Conservation (phyloP, 768 basidiomycete species). For the Rubroboletus satanas region DNA sequence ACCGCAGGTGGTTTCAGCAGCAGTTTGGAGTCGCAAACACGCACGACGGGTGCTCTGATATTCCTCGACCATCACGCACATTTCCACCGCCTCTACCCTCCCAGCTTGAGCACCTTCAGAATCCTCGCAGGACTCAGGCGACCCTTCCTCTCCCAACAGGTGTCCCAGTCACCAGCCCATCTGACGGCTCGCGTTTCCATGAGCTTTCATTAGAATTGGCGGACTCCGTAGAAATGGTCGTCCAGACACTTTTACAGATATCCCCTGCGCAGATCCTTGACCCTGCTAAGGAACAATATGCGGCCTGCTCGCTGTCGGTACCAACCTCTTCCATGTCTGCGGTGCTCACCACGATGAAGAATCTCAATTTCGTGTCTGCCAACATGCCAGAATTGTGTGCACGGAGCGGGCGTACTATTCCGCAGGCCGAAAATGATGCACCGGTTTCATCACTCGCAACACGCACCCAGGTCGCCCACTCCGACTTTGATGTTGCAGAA, state of each 20-base stretch:
- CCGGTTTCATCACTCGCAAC: conserved; percentile 17
- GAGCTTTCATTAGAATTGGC: conserved; percentile 85
- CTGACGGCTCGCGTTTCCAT: conserved; percentile 40
- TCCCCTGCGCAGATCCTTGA: conserved; percentile 89
- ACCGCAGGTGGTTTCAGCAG: conserved; percentile 26
- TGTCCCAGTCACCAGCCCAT: conserved; percentile 17
- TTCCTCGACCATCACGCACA: conserved; percentile 66
- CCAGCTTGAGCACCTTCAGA: conserved; percentile 70
- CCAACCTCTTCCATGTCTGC: conserved; percentile 87
- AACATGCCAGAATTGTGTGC: conserved; percentile 53
- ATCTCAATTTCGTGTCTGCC: conserved; percentile 89
- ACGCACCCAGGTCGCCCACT: conserved; percentile 22
- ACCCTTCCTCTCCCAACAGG: conserved; percentile 9
- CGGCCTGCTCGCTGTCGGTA: conserved; percentile 81
- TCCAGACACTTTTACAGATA: conserved; percentile 88
- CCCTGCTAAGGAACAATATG: conserved; percentile 90
- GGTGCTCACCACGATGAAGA: conserved; percentile 88
- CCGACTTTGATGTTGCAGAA: conserved; percentile 91
- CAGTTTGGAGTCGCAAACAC: conserved; percentile 16
- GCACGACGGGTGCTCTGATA: conserved; percentile 26
- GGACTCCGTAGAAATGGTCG: conserved; percentile 84
- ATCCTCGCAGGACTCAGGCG: conserved; percentile 49
- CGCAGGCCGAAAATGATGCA: conserved; percentile 16
- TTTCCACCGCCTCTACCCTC: conserved; percentile 78
- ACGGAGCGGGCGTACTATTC: conserved; percentile 11